Evolutionary conservation across 148 eudicot species (phyloP).

Genomic region (Rhododendron molle): DNA sequence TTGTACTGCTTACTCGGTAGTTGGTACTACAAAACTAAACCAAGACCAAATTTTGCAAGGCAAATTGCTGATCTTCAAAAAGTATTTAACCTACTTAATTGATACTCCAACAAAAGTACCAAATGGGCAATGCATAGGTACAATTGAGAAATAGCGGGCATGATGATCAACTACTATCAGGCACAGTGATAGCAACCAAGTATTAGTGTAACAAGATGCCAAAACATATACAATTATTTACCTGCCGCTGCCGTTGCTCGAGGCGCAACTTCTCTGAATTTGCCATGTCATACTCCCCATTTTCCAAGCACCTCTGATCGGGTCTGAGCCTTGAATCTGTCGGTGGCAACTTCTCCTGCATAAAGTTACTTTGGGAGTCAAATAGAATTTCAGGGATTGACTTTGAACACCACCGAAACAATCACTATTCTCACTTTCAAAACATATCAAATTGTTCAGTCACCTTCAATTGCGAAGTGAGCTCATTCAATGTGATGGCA

Average conservation of each 20-base stretch:
- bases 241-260: constrained; percentile 95
- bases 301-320: constrained; percentile 78
- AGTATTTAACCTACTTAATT: background rate
- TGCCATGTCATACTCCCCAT: constrained; percentile 82
- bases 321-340: constrained; percentile 94
- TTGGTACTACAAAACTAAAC: background rate
- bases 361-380: background rate
- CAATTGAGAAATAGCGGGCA: background rate
- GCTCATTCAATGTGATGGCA: constrained; percentile 92
- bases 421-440: background rate
- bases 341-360: constrained; percentile 81
- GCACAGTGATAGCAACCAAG: background rate
- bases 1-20: background rate
- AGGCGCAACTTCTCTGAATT: constrained; percentile 81
- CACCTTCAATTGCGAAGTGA: constrained; percentile 81
- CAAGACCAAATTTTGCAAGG: background rate
- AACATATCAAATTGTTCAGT: background rate
- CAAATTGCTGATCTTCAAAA: background rate
- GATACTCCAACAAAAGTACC: background rate
- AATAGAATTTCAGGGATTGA: background rate
- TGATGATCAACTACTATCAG: background rate
- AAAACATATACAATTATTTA: constrained; percentile 11
- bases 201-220: background rate
- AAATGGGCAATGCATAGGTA: background rate
- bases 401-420: background rate